phyloP scores from a whole-genome alignment of 176 grass and related monocot genomes.

The Eragrostis curvula region DNA sequence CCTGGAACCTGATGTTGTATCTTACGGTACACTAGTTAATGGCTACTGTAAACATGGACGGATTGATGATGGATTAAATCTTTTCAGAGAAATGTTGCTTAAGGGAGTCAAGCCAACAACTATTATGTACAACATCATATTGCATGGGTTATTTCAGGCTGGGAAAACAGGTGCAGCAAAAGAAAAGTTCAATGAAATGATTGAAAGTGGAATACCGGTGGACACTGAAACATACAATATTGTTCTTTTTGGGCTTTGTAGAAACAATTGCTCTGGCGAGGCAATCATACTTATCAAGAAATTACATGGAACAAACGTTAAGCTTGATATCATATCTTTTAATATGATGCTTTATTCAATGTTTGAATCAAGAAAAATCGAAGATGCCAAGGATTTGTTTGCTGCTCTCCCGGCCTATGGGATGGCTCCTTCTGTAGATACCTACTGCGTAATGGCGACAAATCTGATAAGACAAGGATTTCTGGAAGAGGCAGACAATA shows the following conservation, averaged over 20 bases:
- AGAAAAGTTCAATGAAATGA: background rate
- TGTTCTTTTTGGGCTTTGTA: slow-evolving; percentile 19
- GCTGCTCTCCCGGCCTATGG: background rate
- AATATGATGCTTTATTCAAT: slow-evolving; percentile 7
- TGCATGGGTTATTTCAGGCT: slow-evolving; percentile 21
- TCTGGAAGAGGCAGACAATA: background rate
- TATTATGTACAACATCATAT: background rate
- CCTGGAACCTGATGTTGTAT: background rate
- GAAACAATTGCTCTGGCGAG: background rate
- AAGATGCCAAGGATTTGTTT: slow-evolving; percentile 1
- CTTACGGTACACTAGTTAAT: background rate
- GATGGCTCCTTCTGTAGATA: background rate
- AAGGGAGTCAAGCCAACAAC: background rate
- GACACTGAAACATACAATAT: background rate
- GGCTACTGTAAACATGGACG: slow-evolving; percentile 7
- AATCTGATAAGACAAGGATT: slow-evolving; percentile 20
- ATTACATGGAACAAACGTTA: background rate
- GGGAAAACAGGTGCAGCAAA: background rate
- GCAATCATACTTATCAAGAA: background rate
- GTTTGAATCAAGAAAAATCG: background rate
- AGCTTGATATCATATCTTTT: background rate
- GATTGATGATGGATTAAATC: background rate
- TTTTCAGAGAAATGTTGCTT: background rate
- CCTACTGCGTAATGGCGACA: background rate
- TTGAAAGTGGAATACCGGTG: background rate